phyloP scores from a whole-genome alignment of 2,329 filamentous ascomycete genomes.

The Fusarium devonianum region DNA sequence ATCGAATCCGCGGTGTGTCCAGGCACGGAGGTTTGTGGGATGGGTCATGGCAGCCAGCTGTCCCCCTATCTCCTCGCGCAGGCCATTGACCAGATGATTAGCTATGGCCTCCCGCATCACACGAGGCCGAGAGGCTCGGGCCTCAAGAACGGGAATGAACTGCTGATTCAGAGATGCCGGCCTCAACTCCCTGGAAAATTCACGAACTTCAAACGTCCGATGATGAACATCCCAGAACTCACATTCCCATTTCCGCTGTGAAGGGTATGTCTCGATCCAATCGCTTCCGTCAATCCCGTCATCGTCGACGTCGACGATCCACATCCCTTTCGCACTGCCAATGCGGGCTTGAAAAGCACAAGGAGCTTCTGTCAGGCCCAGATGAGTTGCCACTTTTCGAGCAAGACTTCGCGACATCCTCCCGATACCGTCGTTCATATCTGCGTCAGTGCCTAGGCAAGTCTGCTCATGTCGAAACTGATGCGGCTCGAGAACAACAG shows the following conservation, averaged over 20 bases:
- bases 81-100: conserved; percentile 55
- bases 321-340: conserved; percentile 77
- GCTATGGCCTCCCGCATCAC: conserved; percentile 58
- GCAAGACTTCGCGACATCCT: conserved; percentile 69
- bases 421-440: conserved; percentile 73
- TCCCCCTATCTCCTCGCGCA: conserved; percentile 60
- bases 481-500: conserved; percentile 52
- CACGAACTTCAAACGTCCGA: conserved; percentile 71
- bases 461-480: conserved; percentile 51
- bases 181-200: conserved; percentile 42
- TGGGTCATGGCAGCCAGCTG: conserved; percentile 60
- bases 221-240: conserved; percentile 57
- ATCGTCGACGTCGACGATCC: conserved; percentile 66
- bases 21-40: conserved; percentile 60
- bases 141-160: conserved; percentile 72
- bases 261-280: conserved; percentile 72
- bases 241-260: conserved; percentile 73
- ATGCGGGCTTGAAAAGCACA: conserved; percentile 74
- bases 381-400: conserved; percentile 54
- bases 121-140: conserved; percentile 57
- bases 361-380: conserved; percentile 63
- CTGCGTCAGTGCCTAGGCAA: conserved; percentile 39
- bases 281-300: conserved; percentile 50
- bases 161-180: conserved; percentile 69
- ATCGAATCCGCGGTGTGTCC: conserved; percentile 56